phyloP scores from a whole-genome alignment of 176 grass and related monocot genomes.

The Aechmea fasciata region DNA sequence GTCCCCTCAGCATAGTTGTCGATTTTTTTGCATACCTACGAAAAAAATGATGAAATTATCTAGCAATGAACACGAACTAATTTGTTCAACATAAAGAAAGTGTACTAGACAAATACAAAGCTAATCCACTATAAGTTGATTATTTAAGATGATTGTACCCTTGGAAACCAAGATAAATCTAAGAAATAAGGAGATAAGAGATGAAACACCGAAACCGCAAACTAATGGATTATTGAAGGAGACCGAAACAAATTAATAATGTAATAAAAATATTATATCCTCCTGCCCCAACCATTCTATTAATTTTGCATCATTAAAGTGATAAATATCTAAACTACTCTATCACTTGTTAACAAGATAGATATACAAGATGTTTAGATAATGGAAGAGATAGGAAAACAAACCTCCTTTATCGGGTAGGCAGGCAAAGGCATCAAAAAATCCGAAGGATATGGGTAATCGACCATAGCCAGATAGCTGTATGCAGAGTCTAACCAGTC shows the following conservation, averaged over 20 bases:
- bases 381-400: constrained; percentile 3
- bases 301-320: too few species aligned
- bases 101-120: background rate
- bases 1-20: constrained; percentile 54
- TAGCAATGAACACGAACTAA: constrained; percentile 1
- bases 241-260: too few species aligned
- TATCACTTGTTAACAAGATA: too few species aligned
- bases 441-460: constrained; percentile 74
- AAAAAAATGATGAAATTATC: constrained; percentile 15
- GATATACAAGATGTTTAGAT: background rate
- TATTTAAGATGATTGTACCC: background rate
- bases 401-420: constrained; percentile 91
- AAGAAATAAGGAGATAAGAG: too few species aligned
- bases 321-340: too few species aligned
- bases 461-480: constrained; percentile 94
- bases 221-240: too few species aligned
- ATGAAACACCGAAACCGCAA: too few species aligned
- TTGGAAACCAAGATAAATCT: too few species aligned
- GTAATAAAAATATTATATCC: too few species aligned
- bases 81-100: background rate
- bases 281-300: too few species aligned
- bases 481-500: constrained; percentile 84
- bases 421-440: constrained; percentile 92
- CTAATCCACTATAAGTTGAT: background rate
- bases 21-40: constrained; percentile 70